Percentiles rank a stretch among this genome's conserved stretches.
Evolutionary conservation across 169 alveolate genomes (phyloP).

Genomic region (Plasmodium gaboni): DNA sequence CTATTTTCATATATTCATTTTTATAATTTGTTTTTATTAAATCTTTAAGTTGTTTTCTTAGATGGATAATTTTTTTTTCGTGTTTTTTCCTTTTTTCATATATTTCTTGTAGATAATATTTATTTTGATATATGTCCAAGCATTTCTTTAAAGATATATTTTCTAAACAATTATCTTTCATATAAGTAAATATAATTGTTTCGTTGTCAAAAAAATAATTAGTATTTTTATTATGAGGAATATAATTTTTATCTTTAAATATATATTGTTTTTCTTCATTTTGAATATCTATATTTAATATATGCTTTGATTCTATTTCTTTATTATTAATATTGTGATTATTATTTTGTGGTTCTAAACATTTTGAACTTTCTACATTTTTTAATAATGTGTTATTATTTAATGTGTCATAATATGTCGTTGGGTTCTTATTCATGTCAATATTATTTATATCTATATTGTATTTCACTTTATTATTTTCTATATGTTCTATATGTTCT

Average conservation of each 20-base stretch:
- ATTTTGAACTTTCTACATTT: too few relatives aligned
- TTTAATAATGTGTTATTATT: too few relatives aligned
- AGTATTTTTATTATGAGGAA: neutral
- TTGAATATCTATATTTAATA: neutral
- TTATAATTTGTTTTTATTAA: slow-evolving; percentile 31
- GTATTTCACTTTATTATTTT: too few relatives aligned
- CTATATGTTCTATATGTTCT: too few relatives aligned
- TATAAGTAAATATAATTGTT: slow-evolving; percentile 57
- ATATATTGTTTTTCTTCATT: too few relatives aligned
- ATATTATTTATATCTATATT: too few relatives aligned
- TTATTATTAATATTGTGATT: neutral
- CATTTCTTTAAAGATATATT: slow-evolving; percentile 7
- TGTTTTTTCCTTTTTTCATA: slow-evolving; percentile 19
- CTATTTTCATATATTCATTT: slow-evolving; percentile 12
- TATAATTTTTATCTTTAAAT: too few relatives aligned
- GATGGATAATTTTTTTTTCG: neutral
- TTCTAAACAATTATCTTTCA: slow-evolving; percentile 25
- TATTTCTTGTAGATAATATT: neutral
- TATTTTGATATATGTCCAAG: slow-evolving; percentile 3
- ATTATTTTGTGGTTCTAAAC: neutral
- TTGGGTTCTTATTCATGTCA: too few relatives aligned
- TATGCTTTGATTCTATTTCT: neutral
- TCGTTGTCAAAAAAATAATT: slow-evolving; percentile 56
- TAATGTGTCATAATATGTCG: too few relatives aligned
- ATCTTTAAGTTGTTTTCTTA: slow-evolving; percentile 19